Evolutionary conservation across 768 basidiomycete genomes (phyloP).

Genomic region (Leccinum boreale): DNA sequence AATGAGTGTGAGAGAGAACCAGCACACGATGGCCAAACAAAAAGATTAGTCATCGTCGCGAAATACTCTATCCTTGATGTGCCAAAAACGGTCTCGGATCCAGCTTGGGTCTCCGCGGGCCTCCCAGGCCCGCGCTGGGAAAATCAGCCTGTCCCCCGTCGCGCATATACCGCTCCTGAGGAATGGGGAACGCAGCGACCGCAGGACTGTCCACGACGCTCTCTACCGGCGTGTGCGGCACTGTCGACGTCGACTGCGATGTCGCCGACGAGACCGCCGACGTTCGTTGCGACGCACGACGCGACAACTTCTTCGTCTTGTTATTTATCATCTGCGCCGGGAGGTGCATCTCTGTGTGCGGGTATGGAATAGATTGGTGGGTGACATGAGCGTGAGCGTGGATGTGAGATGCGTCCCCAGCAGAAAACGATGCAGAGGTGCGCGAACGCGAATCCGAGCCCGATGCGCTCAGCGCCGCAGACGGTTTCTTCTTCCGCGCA

Average conservation of each 20-base stretch:
- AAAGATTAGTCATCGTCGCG: background rate
- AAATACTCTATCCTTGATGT: conserved; percentile 8
- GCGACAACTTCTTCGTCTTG: conserved; percentile 5
- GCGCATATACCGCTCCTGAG: conserved; percentile 32
- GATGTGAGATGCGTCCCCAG: conserved; percentile 17
- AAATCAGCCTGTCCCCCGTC: conserved; percentile 28
- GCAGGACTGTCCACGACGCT: conserved; percentile 29
- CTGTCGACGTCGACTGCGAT: conserved; percentile 47
- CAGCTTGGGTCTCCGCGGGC: conserved; percentile 31
- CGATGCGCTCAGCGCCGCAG: conserved; percentile 34
- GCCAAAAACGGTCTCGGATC: conserved; percentile 43
- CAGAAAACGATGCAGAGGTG: conserved; percentile 50
- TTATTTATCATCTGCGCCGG: conserved; percentile 16
- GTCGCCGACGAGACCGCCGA: conserved; percentile 39
- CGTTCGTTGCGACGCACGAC: conserved; percentile 26
- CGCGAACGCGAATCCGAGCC: conserved; percentile 60
- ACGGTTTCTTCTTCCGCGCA: conserved; percentile 33
- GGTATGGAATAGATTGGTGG: conserved; percentile 27
- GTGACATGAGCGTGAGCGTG: conserved; percentile 24
- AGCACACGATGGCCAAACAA: background rate
- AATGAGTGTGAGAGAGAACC: background rate
- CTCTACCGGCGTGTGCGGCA: conserved; percentile 35
- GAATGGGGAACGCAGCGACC: conserved; percentile 22
- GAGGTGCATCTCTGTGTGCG: conserved; percentile 27
- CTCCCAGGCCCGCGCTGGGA: conserved; percentile 38